These are phyloP conservation scores for Tetradesmus obliquus DNA, from an alignment of 139 green algal species.

Conservation along the genomic window DNA sequence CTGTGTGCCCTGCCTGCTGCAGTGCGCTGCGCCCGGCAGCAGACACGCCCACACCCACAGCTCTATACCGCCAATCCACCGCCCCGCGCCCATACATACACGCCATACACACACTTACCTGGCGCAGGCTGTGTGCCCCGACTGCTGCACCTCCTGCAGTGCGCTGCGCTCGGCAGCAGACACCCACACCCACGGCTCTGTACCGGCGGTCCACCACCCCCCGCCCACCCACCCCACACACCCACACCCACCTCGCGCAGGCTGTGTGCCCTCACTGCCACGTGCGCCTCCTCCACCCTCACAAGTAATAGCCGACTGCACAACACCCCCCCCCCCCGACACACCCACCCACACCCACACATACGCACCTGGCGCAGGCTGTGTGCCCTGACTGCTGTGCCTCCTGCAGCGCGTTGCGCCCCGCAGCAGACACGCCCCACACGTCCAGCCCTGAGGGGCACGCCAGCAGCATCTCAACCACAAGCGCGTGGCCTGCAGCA, in stretches of 20 bases:
- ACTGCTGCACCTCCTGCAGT: slow-evolving; percentile 26
- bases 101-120: not conserved
- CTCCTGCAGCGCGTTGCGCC: slow-evolving; percentile 34
- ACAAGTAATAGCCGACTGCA: no score
- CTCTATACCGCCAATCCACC: no score
- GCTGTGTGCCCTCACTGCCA: not conserved
- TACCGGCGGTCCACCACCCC: no score
- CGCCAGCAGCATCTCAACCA: slow-evolving; percentile 16
- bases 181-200: no score
- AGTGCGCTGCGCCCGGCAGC: not conserved
- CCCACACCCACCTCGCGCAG: slow-evolving; percentile 5
- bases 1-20: slow-evolving; percentile 12
- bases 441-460: not conserved
- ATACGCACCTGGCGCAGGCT: not conserved
- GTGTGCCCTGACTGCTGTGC: slow-evolving; percentile 5
- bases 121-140: not conserved
- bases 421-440: not conserved
- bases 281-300: not conserved
- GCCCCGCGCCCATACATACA: no score
- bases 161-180: not conserved
- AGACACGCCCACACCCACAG: not conserved
- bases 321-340: no score
- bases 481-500: slow-evolving; percentile 16
- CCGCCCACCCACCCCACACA: no score
- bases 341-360: not conserved